Conservation (phyloP, 75 land plant species). For the Pinus taeda region DNA sequence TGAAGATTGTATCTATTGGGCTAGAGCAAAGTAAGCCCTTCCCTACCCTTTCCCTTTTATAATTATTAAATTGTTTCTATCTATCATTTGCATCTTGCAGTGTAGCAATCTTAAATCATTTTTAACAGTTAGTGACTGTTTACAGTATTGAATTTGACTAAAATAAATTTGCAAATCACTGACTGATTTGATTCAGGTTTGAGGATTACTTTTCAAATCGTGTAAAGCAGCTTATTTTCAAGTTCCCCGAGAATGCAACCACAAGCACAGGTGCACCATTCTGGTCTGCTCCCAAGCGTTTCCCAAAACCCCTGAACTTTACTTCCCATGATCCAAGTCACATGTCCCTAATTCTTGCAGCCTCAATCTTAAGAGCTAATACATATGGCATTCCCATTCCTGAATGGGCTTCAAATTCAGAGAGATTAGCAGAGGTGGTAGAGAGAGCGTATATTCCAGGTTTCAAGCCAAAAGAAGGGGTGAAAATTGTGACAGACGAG, state of each 20-base stretch:
- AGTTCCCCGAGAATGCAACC: conserved; percentile 85
- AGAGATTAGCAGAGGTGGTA: conserved; percentile 58
- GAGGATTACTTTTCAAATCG: conserved; percentile 93
- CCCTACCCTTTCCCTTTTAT: too few relatives aligned
- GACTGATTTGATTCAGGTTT: conserved; percentile 42
- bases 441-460: conserved; percentile 57
- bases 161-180: too few relatives aligned
- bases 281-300: conserved; percentile 83
- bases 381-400: conserved; percentile 78
- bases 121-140: neutral
- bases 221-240: conserved; percentile 88
- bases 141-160: too few relatives aligned
- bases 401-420: conserved; percentile 58
- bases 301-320: conserved; percentile 74
- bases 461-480: conserved; percentile 76
- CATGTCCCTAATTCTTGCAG: conserved; percentile 71
- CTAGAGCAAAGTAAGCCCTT: conserved; percentile 56
- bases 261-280: conserved; percentile 82
- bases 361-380: conserved; percentile 72
- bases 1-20: conserved; percentile 84
- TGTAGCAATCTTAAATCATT: neutral
- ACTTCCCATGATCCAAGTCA: conserved; percentile 40
- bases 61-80: too few relatives aligned
- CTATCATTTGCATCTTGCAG: too few relatives aligned
- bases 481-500: conserved; percentile 88